Conservation (phyloP, 805 yeast genomes). For the Kregervanrija fluxuum region DNA sequence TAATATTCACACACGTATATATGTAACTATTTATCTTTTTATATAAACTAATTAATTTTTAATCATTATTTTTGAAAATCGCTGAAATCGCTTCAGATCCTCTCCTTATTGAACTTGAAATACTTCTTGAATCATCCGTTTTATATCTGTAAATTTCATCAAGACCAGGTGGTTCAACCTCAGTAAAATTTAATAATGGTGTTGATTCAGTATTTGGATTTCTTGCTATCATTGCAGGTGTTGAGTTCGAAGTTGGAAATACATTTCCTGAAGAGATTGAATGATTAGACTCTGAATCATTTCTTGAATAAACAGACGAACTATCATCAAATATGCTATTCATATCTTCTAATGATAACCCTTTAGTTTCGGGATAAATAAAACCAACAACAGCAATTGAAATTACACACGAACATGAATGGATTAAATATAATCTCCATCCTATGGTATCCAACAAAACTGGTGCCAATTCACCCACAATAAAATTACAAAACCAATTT, state of each 20-base stretch:
- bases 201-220: constrained; percentile 14
- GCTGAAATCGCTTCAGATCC: constrained; percentile 37
- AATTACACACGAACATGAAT: constrained; percentile 67
- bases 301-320: constrained; percentile 20
- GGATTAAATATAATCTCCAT: constrained; percentile 79
- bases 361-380: constrained; percentile 85
- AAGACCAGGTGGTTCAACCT: constrained; percentile 31
- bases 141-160: constrained; percentile 29
- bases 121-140: constrained; percentile 27
- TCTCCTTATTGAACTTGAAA: constrained; percentile 33
- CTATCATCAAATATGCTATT: constrained; percentile 79
- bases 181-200: constrained; percentile 11
- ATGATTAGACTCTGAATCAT: no score
- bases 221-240: constrained; percentile 20
- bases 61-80: constrained; percentile 15
- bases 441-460: constrained; percentile 65
- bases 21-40: neutral
- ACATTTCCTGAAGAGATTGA: no score
- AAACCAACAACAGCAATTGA: constrained; percentile 68
- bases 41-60: neutral
- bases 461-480: constrained; percentile 91
- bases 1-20: constrained; percentile 1
- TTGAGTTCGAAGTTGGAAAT: neutral
- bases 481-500: constrained; percentile 87
- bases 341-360: constrained; percentile 85